phyloP scores from a whole-genome alignment of 1,139 yeast genomes.

The Yamadazyma conglobata region DNA sequence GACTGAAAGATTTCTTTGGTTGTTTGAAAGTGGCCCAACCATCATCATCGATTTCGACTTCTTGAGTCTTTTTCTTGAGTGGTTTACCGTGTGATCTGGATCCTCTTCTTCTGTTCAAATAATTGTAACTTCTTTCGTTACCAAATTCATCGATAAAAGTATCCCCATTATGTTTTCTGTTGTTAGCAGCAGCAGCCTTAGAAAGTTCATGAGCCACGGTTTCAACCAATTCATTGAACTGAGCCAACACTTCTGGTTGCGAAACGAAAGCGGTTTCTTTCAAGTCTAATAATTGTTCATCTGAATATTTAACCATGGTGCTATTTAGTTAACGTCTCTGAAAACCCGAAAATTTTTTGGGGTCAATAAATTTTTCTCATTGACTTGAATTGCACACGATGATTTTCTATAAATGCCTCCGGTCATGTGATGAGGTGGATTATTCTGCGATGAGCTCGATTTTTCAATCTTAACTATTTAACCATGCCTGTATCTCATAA shows the following conservation, averaged over 20 bases:
- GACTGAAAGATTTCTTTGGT: constrained; percentile 46
- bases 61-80: constrained; percentile 55
- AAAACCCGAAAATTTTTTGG: constrained; percentile 9
- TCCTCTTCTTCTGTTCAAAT: constrained; percentile 58
- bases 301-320: constrained; percentile 56
- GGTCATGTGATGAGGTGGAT: too few relatives aligned
- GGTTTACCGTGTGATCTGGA: constrained; percentile 50
- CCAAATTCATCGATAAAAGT: constrained; percentile 49
- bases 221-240: constrained; percentile 64
- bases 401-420: too few relatives aligned
- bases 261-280: constrained; percentile 58
- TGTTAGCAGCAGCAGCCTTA: constrained; percentile 25
- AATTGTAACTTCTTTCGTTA: constrained; percentile 46
- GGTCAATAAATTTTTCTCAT: too few relatives aligned
- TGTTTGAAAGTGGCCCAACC: constrained; percentile 73
- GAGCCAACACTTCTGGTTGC: constrained; percentile 58
- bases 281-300: constrained; percentile 60
- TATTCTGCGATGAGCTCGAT: constrained; percentile 14
- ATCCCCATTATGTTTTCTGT: constrained; percentile 42
- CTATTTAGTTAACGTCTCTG: too few relatives aligned
- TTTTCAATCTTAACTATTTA: background rate
- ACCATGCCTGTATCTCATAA: constrained; percentile 78
- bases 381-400: too few relatives aligned
- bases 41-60: constrained; percentile 60
- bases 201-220: constrained; percentile 42